phyloP scores from a whole-genome alignment of 2,329 filamentous ascomycete species.

The Pseudogymnoascus sp. region DNA sequence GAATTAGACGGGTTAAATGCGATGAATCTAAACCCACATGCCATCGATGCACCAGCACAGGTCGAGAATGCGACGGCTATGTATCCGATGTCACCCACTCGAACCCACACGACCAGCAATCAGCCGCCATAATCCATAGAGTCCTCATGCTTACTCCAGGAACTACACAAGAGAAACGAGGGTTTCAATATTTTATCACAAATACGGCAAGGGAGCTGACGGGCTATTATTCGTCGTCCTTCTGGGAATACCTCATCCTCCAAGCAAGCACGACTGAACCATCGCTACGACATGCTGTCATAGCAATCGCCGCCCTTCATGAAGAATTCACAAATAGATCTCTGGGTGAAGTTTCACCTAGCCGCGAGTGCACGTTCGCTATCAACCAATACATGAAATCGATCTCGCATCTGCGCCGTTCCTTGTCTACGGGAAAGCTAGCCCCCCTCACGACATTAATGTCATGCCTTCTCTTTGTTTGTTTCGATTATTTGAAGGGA shows the following conservation, averaged over 20 bases:
- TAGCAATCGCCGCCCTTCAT: slow-evolving; percentile 26
- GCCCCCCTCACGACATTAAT: slow-evolving; percentile 23
- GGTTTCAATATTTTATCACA: slow-evolving; percentile 24
- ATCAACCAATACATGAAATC: slow-evolving; percentile 27
- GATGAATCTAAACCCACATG: slow-evolving; percentile 27
- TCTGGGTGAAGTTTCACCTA: slow-evolving; percentile 9
- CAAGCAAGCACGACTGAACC: slow-evolving; percentile 23
- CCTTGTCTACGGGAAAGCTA: slow-evolving; percentile 20
- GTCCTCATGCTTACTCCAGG: slow-evolving; percentile 16
- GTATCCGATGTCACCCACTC: background rate
- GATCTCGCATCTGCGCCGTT: slow-evolving; percentile 21
- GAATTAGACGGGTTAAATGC: slow-evolving; percentile 27
- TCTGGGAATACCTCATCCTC: slow-evolving; percentile 25
- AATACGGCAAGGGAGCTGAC: slow-evolving; percentile 23
- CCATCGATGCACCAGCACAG: slow-evolving; percentile 22
- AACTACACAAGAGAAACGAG: slow-evolving; percentile 21
- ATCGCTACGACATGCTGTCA: slow-evolving; percentile 25
- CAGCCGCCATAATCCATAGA: slow-evolving; percentile 5
- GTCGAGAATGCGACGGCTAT: slow-evolving; percentile 24
- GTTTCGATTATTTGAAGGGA: slow-evolving; percentile 26
- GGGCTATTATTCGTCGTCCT: slow-evolving; percentile 23
- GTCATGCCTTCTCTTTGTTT: slow-evolving; percentile 26
- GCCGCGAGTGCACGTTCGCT: slow-evolving; percentile 18
- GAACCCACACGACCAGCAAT: slow-evolving; percentile 8
- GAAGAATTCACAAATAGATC: slow-evolving; percentile 22